Evolutionary conservation across 257 asterid species (phyloP).

Genomic region (Anisodus acutangulus): DNA sequence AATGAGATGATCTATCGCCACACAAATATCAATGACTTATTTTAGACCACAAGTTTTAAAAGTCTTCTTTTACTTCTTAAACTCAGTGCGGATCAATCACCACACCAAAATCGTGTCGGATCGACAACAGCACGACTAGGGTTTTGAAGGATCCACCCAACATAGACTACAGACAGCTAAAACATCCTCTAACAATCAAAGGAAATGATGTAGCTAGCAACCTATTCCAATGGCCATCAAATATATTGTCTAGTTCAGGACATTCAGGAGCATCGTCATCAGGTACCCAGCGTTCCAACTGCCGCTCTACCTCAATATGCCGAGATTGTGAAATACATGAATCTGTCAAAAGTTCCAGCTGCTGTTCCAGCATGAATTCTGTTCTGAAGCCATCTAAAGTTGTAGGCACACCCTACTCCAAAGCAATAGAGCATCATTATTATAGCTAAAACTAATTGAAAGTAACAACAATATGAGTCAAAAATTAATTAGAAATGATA

Average conservation of each 20-base stretch:
- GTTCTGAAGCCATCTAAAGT: constrained; percentile 63
- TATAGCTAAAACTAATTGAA: background rate
- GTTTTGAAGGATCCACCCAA: background rate
- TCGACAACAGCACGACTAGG: background rate
- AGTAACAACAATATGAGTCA: background rate
- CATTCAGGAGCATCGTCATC: constrained; percentile 72
- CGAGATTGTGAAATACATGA: constrained; percentile 83
- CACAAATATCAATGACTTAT: too few species aligned
- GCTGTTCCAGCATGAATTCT: constrained; percentile 71
- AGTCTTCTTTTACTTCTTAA: too few species aligned
- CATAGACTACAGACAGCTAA: background rate
- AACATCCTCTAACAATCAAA: background rate
- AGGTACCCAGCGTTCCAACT: constrained; percentile 93
- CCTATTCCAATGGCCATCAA: constrained; percentile 92
- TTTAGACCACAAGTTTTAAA: too few species aligned
- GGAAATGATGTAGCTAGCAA: constrained; percentile 37
- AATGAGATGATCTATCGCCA: too few species aligned
- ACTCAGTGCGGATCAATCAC: background rate
- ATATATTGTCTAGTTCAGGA: constrained; percentile 77
- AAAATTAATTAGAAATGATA: background rate
- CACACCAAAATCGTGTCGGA: background rate
- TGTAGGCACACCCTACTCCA: constrained; percentile 77
- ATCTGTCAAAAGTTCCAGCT: constrained; percentile 86
- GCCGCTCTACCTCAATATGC: constrained; percentile 68
- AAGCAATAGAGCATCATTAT: constrained; percentile 19